phyloP scores from a whole-genome alignment of 306 rosid species.

The Glycyrrhiza uralensis region DNA sequence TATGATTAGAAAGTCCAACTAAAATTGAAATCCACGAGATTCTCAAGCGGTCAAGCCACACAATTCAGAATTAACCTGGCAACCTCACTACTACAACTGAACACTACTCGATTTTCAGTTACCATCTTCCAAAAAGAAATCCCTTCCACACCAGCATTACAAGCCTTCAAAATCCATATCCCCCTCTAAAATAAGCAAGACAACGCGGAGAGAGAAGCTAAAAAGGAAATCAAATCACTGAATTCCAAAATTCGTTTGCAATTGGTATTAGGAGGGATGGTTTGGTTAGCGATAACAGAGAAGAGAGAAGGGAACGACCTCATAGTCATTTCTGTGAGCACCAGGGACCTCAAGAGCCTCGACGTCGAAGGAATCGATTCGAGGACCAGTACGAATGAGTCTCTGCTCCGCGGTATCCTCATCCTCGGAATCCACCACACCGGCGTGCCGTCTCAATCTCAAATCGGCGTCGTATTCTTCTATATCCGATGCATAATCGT shows the following conservation, averaged over 20 bases:
- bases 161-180: not conserved
- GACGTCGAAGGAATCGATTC: conserved; percentile 91
- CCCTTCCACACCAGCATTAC: not conserved
- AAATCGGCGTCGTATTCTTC: conserved; percentile 33
- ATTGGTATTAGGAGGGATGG: not conserved
- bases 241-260: not conserved
- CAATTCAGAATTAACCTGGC: not conserved
- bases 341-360: conserved; percentile 98
- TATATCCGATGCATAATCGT: conserved; percentile 35
- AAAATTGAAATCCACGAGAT: not conserved
- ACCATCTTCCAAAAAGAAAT: not conserved
- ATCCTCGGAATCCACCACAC: conserved; percentile 65
- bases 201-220: not conserved
- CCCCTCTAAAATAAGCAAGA: not conserved
- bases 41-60: not conserved
- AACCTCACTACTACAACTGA: not conserved
- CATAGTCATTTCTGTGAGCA: conserved; percentile 63
- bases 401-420: conserved; percentile 82
- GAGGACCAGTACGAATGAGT: conserved; percentile 91
- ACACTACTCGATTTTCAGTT: not conserved
- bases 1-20: not conserved
- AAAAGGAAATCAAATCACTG: not conserved
- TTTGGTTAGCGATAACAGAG: not conserved
- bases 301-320: conserved; percentile 36
- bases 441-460: not conserved